Conservation (phyloP, 2,329 filamentous ascomycete genomes). For the Aspergillus floridensis region DNA sequence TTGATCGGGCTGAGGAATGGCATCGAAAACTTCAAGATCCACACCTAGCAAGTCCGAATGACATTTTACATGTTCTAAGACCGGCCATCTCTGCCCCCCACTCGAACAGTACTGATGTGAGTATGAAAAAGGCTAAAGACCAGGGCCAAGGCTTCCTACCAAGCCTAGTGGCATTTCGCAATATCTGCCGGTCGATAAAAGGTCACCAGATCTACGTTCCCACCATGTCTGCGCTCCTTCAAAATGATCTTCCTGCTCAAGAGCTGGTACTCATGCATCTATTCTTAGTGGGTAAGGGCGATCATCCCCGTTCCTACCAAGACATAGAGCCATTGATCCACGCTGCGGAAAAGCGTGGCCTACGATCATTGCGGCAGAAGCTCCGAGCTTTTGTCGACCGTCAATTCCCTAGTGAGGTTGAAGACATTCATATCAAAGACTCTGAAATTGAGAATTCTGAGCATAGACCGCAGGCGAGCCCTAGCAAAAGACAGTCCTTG, state of each 20-base stretch:
- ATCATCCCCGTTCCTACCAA: conserved; percentile 41
- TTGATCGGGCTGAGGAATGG: conserved; percentile 34
- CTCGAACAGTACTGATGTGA: conserved; percentile 13
- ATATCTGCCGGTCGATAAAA: conserved; percentile 41
- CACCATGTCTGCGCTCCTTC: conserved; percentile 43
- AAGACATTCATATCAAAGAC: not conserved
- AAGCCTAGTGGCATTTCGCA: conserved; percentile 38
- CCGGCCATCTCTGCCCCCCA: conserved; percentile 22
- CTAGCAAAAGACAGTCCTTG: conserved; percentile 2
- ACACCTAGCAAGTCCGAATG: conserved; percentile 30
- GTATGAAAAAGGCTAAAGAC: conserved; percentile 8
- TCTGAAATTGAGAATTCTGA: conserved; percentile 11
- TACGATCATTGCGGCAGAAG: conserved; percentile 22
- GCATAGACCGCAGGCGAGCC: not conserved
- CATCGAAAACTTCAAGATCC: conserved; percentile 38
- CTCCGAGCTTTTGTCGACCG: conserved; percentile 22
- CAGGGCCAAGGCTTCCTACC: conserved; percentile 12
- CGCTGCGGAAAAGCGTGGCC: conserved; percentile 35
- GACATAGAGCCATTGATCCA: conserved; percentile 43
- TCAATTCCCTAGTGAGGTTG: conserved; percentile 14
- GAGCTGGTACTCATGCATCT: conserved; percentile 49
- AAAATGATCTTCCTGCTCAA: conserved; percentile 32
- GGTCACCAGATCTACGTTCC: conserved; percentile 44
- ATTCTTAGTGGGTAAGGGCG: conserved; percentile 41
- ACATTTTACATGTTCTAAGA: conserved; percentile 31